Evolutionary conservation across 2,329 filamentous ascomycete species (phyloP), one percentile per base, ranked within the genome.

Genomic region (Davidsoniella virescens): DNA sequence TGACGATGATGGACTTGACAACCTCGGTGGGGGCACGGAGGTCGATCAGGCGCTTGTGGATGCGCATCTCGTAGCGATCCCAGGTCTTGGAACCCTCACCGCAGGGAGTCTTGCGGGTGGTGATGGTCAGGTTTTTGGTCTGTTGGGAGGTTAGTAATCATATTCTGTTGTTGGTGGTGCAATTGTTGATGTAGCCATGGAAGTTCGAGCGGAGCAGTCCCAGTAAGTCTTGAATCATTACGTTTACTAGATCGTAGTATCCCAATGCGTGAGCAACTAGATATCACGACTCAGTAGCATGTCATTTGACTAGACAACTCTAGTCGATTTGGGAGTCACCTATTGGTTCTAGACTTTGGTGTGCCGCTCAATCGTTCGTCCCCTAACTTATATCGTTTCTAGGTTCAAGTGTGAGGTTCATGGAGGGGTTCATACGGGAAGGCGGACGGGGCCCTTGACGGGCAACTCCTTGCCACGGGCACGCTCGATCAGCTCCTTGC

Each of bases 31-130:
- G 92, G 63, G 92, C 92, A 73, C 93, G 88, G 60, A 98, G 76
- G 80, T 94, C 88, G 67, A 95, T 95, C 66, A 95, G 78, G 62
- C 88, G 84, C 84, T 95, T 95, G 81, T 95, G 87, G 69, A 95
- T 94, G 75, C 90, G 84, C 87, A 98, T 93, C 83, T 98, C 90
- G 72, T 77, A 98, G 70, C 78, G 82, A 70, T 96, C 92, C 92
- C 92, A 98, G 67, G 92, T 98, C 87, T 98, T 98, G 72, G 84
- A 93, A 75, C 92, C 92, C 81, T 98, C 92, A 84, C 92, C 92
- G 74, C 85, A 92, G 69, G 92, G 92, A 59, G 92, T 96, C 84
- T 98, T 98, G 67, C 92, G 84, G 77, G 92, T 94, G 68, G 85
- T 87, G 77, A 94, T 80, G 78, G 92, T 87, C 65, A 96, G 80